Percentiles rank a stretch among this genome's conserved stretches.
Conservation (phyloP, 176 grass and related monocot genomes). For the Tillandsia leiboldiana region DNA sequence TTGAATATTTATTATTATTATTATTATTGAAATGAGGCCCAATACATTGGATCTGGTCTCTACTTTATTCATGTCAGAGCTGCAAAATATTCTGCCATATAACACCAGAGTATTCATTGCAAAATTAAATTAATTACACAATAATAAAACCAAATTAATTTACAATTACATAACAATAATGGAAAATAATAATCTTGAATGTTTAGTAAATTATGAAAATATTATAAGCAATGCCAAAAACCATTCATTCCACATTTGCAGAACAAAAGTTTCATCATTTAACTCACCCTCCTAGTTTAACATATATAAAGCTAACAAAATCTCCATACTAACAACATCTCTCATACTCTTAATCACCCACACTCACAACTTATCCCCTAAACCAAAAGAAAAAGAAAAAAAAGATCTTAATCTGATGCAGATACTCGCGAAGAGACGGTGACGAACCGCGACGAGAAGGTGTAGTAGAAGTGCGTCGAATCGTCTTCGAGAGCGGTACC, state of each 20-base stretch:
- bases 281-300: background rate
- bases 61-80: too few relatives aligned
- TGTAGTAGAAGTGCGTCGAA: slow-evolving; percentile 36
- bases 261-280: background rate
- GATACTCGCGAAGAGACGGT: slow-evolving; percentile 3
- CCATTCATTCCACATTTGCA: background rate
- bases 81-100: too few relatives aligned
- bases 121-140: too few relatives aligned
- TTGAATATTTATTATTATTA: too few relatives aligned
- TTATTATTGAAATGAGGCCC: too few relatives aligned
- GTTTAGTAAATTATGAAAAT: too few relatives aligned
- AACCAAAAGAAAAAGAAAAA: background rate
- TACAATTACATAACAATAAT: too few relatives aligned
- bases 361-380: background rate
- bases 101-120: too few relatives aligned
- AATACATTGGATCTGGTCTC: too few relatives aligned
- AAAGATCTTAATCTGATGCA: background rate
- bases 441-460: slow-evolving; percentile 70
- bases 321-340: background rate
- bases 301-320: background rate
- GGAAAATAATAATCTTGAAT: too few relatives aligned
- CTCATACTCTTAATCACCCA: background rate
- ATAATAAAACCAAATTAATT: too few relatives aligned
- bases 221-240: too few relatives aligned
- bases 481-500: slow-evolving; percentile 36